Percentiles rank a stretch among this genome's conserved stretches.
Evolutionary conservation across 2,329 filamentous ascomycete species (phyloP).

Genomic region (Sarocladium kiliense): DNA sequence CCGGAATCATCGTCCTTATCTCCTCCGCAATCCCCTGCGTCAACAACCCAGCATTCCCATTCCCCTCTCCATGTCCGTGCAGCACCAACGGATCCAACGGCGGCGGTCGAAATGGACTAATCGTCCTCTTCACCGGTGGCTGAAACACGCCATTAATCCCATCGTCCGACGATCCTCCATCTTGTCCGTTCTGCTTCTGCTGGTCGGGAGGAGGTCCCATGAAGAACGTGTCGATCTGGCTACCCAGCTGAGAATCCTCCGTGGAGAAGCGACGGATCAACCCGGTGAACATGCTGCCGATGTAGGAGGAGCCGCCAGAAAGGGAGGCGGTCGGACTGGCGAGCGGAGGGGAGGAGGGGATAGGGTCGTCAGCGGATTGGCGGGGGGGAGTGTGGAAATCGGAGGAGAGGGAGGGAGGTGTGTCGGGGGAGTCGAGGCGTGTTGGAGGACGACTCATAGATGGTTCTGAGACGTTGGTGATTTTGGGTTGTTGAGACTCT

Average conservation of each 20-base stretch:
- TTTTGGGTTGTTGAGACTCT: not conserved
- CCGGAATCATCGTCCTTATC: slow-evolving; percentile 82
- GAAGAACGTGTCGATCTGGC: slow-evolving; percentile 21
- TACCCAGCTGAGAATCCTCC: slow-evolving; percentile 30
- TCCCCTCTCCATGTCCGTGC: slow-evolving; percentile 58
- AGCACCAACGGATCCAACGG: slow-evolving; percentile 78
- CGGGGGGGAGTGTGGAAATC: slow-evolving; percentile 11
- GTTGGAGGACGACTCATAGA: not conserved
- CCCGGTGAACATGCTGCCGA: slow-evolving; percentile 47
- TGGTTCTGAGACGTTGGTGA: not conserved
- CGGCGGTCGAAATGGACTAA: slow-evolving; percentile 80
- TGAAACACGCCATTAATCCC: slow-evolving; percentile 54
- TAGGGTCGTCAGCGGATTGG: slow-evolving; percentile 6
- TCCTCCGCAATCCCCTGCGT: slow-evolving; percentile 77
- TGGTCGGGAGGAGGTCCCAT: slow-evolving; percentile 14
- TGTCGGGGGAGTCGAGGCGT: slow-evolving; percentile 8
- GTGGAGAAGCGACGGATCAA: slow-evolving; percentile 63
- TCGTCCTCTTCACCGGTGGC: slow-evolving; percentile 43
- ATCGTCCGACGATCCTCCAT: slow-evolving; percentile 25
- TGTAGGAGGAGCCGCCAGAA: slow-evolving; percentile 13
- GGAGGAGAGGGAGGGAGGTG: slow-evolving; percentile 9
- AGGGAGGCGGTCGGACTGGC: not conserved
- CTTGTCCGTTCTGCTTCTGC: slow-evolving; percentile 3
- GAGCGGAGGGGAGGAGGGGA: slow-evolving; percentile 4
- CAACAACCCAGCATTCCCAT: slow-evolving; percentile 57